Base-by-base conservation (phyloP, 2,329 filamentous ascomycete genomes). In the Leptographium radiaticola region DNA sequence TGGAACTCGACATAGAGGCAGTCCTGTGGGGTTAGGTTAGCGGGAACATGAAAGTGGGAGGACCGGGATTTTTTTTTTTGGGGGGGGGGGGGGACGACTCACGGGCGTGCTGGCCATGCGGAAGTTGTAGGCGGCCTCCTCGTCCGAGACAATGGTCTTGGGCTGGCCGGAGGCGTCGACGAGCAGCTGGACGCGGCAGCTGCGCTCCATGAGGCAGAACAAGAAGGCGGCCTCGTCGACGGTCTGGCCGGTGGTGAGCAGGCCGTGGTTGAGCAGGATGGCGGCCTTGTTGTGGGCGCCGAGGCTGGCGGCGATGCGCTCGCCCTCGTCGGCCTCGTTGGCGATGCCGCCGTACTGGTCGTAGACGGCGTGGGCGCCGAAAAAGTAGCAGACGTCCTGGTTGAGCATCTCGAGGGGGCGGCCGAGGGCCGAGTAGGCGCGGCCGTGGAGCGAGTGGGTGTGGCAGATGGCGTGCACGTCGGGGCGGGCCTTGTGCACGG, bases 171-270 rank as follows among this genome's bases (percentile, higher is more conserved):
- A 79, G 0, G 79, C 78, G 62, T 84, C 80, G 11, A 75, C 74
- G 56, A 74, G 64, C 45, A 84, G 64, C 63, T 89, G 86, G 11
- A 83, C 72, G 52, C 81, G 74, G 59, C 85, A 89, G 11, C 77
- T 83, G 78, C 16, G 79, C 70, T 84, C 81, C 67, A 82, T 73
- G n/a, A 77, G 64, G 2, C 73, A 74, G 62, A 81, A 83, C 31
- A 82, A 62, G 60, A 77, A 83, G 0, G 78, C 78, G 0, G 80
- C 80, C 63, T 84, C 80, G 58, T 83, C 93, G 6, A 84, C 79
- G 0, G 80, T 84, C 2, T 62, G 61, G 2, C 81, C 81, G 0
- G 78, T 76, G 0, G 79, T 83, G 50, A 84, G 60, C 16, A 84
- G 64, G 0, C 81, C 81, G 62, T 84, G 80, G 60, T 84, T 84